Conservation (phyloP, 495 filamentous ascomycete genomes). For the Aspergillus biplanus region DNA sequence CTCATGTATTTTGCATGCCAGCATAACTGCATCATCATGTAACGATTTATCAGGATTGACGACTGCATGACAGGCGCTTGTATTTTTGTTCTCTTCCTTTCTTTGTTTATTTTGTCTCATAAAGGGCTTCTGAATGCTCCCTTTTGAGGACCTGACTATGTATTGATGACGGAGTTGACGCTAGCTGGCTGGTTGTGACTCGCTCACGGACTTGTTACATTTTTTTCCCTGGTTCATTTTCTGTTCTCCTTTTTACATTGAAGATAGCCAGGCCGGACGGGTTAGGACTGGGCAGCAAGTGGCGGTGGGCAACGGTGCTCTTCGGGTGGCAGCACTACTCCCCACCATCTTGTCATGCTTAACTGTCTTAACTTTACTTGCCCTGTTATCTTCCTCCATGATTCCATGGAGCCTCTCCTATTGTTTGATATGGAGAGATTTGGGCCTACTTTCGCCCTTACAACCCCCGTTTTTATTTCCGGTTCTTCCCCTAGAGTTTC, state of each 20-base stretch:
- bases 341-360: constrained; percentile 19
- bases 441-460: constrained; percentile 32
- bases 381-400: constrained; percentile 7
- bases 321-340: constrained; percentile 17
- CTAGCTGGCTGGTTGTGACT: constrained; percentile 45
- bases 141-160: constrained; percentile 34
- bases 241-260: constrained; percentile 15
- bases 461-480: constrained; percentile 1
- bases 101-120: constrained; percentile 11
- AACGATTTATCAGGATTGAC: constrained; percentile 51
- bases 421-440: constrained; percentile 8
- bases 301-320: constrained; percentile 20
- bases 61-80: constrained; percentile 56
- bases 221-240: constrained; percentile 23
- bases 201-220: constrained; percentile 27
- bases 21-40: constrained; percentile 46
- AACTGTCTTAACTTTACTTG: constrained; percentile 3
- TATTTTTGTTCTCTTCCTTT: constrained; percentile 29
- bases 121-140: constrained; percentile 4
- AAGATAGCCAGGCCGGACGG: neutral
- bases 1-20: constrained; percentile 35
- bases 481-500: constrained; percentile 13
- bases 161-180: constrained; percentile 39
- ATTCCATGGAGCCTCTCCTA: constrained; percentile 5
- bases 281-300: constrained; percentile 16